phyloP scores from a whole-genome alignment of 495 filamentous ascomycete genomes.

The Talaromyces trachyspermus region DNA sequence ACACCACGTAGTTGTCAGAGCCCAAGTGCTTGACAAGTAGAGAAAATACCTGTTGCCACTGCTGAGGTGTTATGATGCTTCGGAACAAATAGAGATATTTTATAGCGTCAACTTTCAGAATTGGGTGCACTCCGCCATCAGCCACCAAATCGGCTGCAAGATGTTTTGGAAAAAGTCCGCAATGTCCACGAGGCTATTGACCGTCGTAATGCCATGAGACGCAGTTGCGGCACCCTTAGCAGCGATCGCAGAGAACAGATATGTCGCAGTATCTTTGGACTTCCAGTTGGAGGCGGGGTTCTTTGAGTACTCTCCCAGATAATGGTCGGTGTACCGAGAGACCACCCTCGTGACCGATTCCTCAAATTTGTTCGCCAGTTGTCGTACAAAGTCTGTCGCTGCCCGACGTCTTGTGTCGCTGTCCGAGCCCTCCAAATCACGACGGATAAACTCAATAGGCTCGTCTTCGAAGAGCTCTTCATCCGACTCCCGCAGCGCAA shows the following conservation, averaged over 20 bases:
- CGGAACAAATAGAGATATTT: conserved; percentile 96
- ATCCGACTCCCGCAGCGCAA: conserved; percentile 82
- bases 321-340: conserved; percentile 71
- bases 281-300: conserved; percentile 77
- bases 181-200: conserved; percentile 75
- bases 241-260: conserved; percentile 88
- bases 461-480: conserved; percentile 97
- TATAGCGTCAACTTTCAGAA: conserved; percentile 94
- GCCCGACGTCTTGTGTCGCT: conserved; percentile 85
- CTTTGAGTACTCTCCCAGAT: conserved; percentile 59
- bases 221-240: conserved; percentile 82
- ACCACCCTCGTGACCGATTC: conserved; percentile 73
- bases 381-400: conserved; percentile 86
- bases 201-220: conserved; percentile 79
- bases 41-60: conserved; percentile 83
- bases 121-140: conserved; percentile 59
- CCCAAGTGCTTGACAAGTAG: conserved; percentile 83
- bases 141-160: conserved; percentile 75
- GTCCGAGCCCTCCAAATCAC: conserved; percentile 93
- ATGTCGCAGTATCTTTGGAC: conserved; percentile 93
- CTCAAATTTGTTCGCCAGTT: conserved; percentile 84
- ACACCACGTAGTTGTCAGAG: conserved; percentile 85
- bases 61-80: conserved; percentile 74
- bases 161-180: conserved; percentile 86
- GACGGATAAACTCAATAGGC: conserved; percentile 95